Evolutionary conservation across 2,329 filamentous ascomycete genomes (phyloP), one percentile per base, ranked within the genome.

Genomic region (Dactylella cylindrospora): DNA sequence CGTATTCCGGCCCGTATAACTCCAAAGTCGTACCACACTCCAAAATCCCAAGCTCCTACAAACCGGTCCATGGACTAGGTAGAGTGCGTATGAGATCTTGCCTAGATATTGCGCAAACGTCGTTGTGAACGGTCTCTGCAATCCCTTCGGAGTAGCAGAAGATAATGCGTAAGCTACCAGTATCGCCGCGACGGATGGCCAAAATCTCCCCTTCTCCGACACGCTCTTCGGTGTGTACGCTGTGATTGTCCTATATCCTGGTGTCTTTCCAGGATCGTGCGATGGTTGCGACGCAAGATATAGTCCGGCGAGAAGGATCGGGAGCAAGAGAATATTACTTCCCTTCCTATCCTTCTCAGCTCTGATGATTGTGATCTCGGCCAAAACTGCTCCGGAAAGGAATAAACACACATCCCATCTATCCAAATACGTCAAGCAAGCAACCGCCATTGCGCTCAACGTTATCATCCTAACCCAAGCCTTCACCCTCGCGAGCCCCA

Each of bases 81-180:
- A 71, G 5, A 71, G 64, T 8, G 69, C 64, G 29, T 67, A 71
- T 0, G 69, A 70, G 19, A 71, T 65, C 6, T 66, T 67, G 8
- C 70, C 70, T 7, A 71, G 67, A 26, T 70, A 71, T 46, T 67
- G 68, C n/a, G 67, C 66, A 4, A 70, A 53, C 4, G 52, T 36
- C 2, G 65, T 68, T 3, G 67, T 73, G 59, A 72, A 72, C 3
- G 67, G 54, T 6, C 59, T 35, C 47, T 72, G 70, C 12, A 73
- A 32, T 6, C 65, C 29, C 3, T 31, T 64, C 6, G 32, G 28
- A 9, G 40, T 52, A 5, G 50, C 47, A 29, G 33, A 61, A 15
- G 46, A 45, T 12, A 61, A 8, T 12, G 46, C 41, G 6, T 69
- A 57, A 9, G 72, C 64, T 7, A 73, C 66, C 3, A 64, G 45